phyloP scores from a whole-genome alignment of 768 basidiomycete species.

The Tephrocybe rancida region DNA sequence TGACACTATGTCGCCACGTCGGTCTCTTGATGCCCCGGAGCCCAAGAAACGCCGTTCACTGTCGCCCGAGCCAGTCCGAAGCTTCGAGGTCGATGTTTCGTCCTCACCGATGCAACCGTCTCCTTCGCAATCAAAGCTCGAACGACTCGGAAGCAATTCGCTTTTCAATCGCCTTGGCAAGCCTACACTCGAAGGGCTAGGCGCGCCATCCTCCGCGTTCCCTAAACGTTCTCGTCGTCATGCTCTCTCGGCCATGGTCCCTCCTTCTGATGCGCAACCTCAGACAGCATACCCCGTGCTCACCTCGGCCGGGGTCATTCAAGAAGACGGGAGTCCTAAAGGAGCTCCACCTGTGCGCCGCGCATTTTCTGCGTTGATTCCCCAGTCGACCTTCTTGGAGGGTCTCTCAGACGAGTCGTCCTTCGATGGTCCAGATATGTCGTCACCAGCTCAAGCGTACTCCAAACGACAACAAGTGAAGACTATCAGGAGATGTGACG shows the following conservation, averaged over 20 bases:
- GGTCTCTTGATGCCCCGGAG: conserved; percentile 44
- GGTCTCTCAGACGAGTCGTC: conserved; percentile 55
- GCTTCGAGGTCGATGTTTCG: conserved; percentile 36
- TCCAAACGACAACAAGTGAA: conserved; percentile 75
- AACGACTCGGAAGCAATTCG: conserved; percentile 52
- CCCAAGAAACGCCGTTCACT: conserved; percentile 61
- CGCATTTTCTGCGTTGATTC: conserved; percentile 75
- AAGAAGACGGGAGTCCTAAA: conserved; percentile 31
- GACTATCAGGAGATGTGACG: conserved; percentile 79
- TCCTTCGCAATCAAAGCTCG: conserved; percentile 49
- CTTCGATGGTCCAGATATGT: conserved; percentile 71
- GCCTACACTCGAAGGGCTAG: conserved; percentile 54
- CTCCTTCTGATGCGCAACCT: conserved; percentile 40
- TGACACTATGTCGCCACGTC: conserved; percentile 52
- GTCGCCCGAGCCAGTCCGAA: conserved; percentile 50
- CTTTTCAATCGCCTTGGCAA: conserved; percentile 47
- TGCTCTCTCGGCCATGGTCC: conserved; percentile 64
- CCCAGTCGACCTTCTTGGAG: conserved; percentile 57
- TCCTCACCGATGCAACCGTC: conserved; percentile 58
- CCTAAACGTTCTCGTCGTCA: conserved; percentile 68
- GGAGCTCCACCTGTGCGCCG: conserved; percentile 60
- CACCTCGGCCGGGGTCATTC: conserved; percentile 24
- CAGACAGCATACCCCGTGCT: conserved; percentile 48
- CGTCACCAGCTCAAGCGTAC: conserved; percentile 82
- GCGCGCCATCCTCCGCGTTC: conserved; percentile 53